Base-by-base conservation (phyloP, 208 protist species). In the Vickermania spadyakhi region DNA sequence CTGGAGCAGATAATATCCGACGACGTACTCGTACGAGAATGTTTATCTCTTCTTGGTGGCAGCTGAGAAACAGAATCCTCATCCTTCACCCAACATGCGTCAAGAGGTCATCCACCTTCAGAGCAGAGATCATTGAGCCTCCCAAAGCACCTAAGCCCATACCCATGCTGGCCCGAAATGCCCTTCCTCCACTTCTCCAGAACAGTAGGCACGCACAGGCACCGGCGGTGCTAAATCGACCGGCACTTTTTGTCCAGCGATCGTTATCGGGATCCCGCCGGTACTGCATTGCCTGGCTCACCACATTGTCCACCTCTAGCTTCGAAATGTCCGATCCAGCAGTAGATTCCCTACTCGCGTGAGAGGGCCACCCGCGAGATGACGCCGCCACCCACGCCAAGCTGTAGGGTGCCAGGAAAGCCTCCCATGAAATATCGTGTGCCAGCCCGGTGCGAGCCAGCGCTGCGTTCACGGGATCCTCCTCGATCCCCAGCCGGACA, bases 91-190 rank as follows among this genome's bases (percentile, higher is more conserved):
- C 13, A 54, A 86, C 49, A 56, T 79, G 62, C 21, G 52, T 70
- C 30, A 80, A 80, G 27, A 77, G 64, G 25, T 85, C 65, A 60
- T 93, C 86, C 25, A 88, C 59, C 13, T 77, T 70, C 28, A 72
- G 76, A 1, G 72, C 76, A 0, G 86, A 93, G 11, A 81, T 52
- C 2, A 72, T 52, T 30, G 64, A 58, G 0, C 68, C 86, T 2
- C 68, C 54, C 18, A 73, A 68, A 1, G 88, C 75, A 0, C 86
- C 86, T 28, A 79, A 45, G 3, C 86, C 86, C 5, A 90, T 58
- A 1, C 86, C 86, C 77, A 93, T 87, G 26, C 55, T 69, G 31
- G 75, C 49, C 0, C 86, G 68, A 62, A 81, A 88, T 29, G 80
- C 56, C 54, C 74, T 57, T 2, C 66, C 62, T 3, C 81, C 75